Percentiles rank a stretch among this genome's conserved stretches.
Evolutionary conservation across 768 basidiomycete species (phyloP).

Genomic region (Boletellus ananas): DNA sequence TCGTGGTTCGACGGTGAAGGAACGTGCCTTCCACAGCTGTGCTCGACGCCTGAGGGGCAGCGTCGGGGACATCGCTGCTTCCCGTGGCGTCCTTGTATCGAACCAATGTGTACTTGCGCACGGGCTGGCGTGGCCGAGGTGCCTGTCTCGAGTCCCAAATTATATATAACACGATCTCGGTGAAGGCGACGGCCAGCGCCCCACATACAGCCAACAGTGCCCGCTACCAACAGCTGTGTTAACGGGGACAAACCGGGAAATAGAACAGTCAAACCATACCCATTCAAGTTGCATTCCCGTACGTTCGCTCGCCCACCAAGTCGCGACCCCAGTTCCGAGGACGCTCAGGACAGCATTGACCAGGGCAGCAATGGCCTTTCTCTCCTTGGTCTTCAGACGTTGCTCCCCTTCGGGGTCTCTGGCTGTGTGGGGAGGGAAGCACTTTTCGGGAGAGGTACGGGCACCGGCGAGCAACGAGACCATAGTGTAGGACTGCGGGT

Average conservation of each 20-base stretch:
- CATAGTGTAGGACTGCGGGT: slow-evolving; percentile 60
- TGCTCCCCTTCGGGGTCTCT: slow-evolving; percentile 47
- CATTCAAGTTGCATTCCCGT: slow-evolving; percentile 70
- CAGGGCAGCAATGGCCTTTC: slow-evolving; percentile 64
- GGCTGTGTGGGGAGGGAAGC: slow-evolving; percentile 51
- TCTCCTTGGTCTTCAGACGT: slow-evolving; percentile 47
- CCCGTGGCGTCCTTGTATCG: slow-evolving; percentile 8
- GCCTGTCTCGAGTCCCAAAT: slow-evolving; percentile 62
- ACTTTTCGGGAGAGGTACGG: slow-evolving; percentile 72
- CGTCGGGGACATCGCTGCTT: slow-evolving; percentile 1
- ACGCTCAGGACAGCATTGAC: slow-evolving; percentile 72
- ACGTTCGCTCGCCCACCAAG: slow-evolving; percentile 68
- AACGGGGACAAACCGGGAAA: not conserved
- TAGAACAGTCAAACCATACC: slow-evolving; percentile 43
- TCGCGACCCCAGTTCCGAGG: slow-evolving; percentile 58
- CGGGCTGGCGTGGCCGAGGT: slow-evolving; percentile 4
- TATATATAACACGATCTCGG: slow-evolving; percentile 67
- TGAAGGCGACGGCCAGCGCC: slow-evolving; percentile 62
- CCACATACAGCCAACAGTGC: slow-evolving; percentile 59
- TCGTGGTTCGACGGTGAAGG: slow-evolving; percentile 21
- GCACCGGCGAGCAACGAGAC: slow-evolving; percentile 73
- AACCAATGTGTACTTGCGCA: slow-evolving; percentile 1
- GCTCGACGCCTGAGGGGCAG: slow-evolving; percentile 14
- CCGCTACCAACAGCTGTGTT: slow-evolving; percentile 36
- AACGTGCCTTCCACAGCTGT: slow-evolving; percentile 16